A percentile compares a stretch with the other conserved stretches of the same genome.
Evolutionary conservation across 495 filamentous ascomycete species (phyloP).

Genomic region (Achaetomiella virescens): DNA sequence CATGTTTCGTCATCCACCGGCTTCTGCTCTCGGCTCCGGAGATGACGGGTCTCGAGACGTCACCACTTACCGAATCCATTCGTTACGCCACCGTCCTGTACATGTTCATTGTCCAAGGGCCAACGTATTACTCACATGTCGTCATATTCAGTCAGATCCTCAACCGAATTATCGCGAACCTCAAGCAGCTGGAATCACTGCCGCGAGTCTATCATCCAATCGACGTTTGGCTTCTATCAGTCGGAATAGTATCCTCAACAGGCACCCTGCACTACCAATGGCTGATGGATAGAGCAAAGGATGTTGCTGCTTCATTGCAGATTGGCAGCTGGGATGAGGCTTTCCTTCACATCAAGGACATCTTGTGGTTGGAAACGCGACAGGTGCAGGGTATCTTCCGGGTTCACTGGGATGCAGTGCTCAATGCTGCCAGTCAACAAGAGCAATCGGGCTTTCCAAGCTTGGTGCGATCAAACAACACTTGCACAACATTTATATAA

Average conservation of each 20-base stretch:
- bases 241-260: conserved; percentile 36
- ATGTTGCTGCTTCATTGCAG: conserved; percentile 12
- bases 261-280: conserved; percentile 27
- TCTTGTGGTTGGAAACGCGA: conserved; percentile 33
- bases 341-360: conserved; percentile 20
- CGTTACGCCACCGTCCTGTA: conserved; percentile 42
- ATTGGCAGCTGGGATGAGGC: conserved; percentile 25
- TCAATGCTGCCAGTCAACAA: background rate
- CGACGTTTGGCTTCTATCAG: conserved; percentile 35
- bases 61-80: conserved; percentile 37
- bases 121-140: conserved; percentile 47
- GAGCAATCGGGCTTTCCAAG: background rate
- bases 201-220: conserved; percentile 18
- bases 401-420: conserved; percentile 5
- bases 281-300: conserved; percentile 21
- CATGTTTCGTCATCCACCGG: conserved; percentile 44
- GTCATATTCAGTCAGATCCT: conserved; percentile 33
- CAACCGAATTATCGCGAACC: conserved; percentile 23
- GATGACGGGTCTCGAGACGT: background rate
- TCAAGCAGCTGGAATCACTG: conserved; percentile 21
- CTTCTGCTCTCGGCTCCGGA: conserved; percentile 31
- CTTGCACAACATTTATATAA: background rate
- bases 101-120: conserved; percentile 47
- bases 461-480: background rate
- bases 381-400: conserved; percentile 12